These are phyloP conservation scores for Grigorovia humatica DNA, from an alignment of 805 yeast species.

Conservation along the genomic window DNA sequence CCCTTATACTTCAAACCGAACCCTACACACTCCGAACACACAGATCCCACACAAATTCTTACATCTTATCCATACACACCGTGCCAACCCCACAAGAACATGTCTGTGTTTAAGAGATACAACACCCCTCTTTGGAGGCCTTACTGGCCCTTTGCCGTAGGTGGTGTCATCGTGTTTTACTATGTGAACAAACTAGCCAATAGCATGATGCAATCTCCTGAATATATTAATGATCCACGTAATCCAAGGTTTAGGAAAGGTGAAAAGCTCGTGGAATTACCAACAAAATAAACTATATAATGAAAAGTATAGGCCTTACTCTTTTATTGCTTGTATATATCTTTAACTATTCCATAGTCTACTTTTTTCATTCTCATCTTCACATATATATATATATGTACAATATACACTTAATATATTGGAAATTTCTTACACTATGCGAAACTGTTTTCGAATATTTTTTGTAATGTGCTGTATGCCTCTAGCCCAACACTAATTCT, in stretches of 20 bases:
- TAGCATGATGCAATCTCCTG: slow-evolving; percentile 61
- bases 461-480: slow-evolving; percentile 38
- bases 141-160: slow-evolving; percentile 84
- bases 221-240: slow-evolving; percentile 90
- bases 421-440: too few species aligned
- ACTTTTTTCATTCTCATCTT: too few species aligned
- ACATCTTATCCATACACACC: background rate
- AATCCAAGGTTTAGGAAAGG: slow-evolving; percentile 76
- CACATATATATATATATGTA: too few species aligned
- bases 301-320: too few species aligned
- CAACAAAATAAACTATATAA: slow-evolving; percentile 6
- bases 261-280: slow-evolving; percentile 37
- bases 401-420: too few species aligned
- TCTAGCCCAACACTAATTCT: slow-evolving; percentile 83
- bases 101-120: slow-evolving; percentile 31
- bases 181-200: slow-evolving; percentile 58
- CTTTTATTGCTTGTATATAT: too few species aligned
- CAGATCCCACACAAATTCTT: too few species aligned
- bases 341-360: too few species aligned
- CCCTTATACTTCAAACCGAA: too few species aligned
- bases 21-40: background rate
- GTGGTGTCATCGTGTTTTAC: slow-evolving; percentile 68
- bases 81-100: background rate
- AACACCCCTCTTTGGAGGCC: slow-evolving; percentile 44
- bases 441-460: too few species aligned